These are phyloP conservation scores for Paecilomyces dactylethromorphus DNA, from an alignment of 2,329 filamentous ascomycete genomes.

Conservation along the genomic window DNA sequence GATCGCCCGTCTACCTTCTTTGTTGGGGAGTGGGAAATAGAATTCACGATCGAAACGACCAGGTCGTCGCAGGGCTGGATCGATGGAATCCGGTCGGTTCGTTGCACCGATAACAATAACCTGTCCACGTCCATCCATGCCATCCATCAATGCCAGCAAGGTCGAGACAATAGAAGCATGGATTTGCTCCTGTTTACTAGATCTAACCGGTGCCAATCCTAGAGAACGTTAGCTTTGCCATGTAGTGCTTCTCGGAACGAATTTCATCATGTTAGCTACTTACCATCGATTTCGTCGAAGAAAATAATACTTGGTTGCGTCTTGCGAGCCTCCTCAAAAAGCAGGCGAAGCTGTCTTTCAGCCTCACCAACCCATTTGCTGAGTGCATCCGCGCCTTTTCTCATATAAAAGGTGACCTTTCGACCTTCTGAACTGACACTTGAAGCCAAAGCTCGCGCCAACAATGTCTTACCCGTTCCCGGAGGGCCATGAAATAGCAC, in stretches of 20 bases:
- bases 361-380: slow-evolving; percentile 99
- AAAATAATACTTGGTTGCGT: slow-evolving; percentile 99
- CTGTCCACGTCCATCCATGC: slow-evolving; percentile 96
- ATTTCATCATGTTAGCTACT: slow-evolving; percentile 8
- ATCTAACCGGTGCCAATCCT: slow-evolving; percentile 80
- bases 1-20: slow-evolving; percentile 73
- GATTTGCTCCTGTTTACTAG: slow-evolving; percentile 97
- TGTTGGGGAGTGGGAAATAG: slow-evolving; percentile 88
- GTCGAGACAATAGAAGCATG: slow-evolving; percentile 97
- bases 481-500: slow-evolving; percentile 96
- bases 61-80: slow-evolving; percentile 87
- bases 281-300: slow-evolving; percentile 96
- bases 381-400: slow-evolving; percentile 92
- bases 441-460: slow-evolving; percentile 86
- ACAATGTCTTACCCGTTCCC: slow-evolving; percentile 94
- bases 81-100: slow-evolving; percentile 92
- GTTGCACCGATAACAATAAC: slow-evolving; percentile 99
- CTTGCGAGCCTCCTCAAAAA: slow-evolving; percentile 93
- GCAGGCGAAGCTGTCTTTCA: slow-evolving; percentile 82
- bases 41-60: slow-evolving; percentile 97
- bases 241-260: not conserved
- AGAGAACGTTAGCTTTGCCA: slow-evolving; percentile 3
- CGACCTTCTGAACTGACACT: slow-evolving; percentile 81
- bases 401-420: slow-evolving; percentile 99
- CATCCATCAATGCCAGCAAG: slow-evolving; percentile 89